These are phyloP conservation scores for Tetrapisispora namnaoensis DNA, from an alignment of 805 yeast species.

Conservation along the genomic window DNA sequence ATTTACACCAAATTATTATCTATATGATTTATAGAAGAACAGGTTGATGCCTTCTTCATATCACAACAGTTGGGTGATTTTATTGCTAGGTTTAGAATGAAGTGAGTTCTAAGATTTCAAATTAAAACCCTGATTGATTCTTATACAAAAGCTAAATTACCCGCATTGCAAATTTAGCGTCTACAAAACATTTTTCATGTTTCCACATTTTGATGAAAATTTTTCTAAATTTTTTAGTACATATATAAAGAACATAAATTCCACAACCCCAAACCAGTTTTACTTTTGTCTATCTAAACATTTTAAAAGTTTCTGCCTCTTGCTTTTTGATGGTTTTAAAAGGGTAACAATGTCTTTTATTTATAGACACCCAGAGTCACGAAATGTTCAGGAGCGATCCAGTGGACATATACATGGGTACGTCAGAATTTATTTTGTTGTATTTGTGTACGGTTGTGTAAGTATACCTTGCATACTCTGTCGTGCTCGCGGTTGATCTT, in stretches of 20 bases:
- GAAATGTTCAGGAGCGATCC: conserved; percentile 28
- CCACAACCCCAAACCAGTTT: neutral
- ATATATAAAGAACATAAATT: neutral
- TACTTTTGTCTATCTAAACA: neutral
- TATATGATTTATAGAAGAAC: too few relatives aligned
- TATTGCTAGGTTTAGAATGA: too few relatives aligned
- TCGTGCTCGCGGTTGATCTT: conserved; percentile 94
- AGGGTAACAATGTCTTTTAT: conserved; percentile 35
- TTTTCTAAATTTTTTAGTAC: neutral
- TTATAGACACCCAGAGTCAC: conserved; percentile 71
- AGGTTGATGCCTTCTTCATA: too few relatives aligned
- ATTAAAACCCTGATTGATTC: neutral
- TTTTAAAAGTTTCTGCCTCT: neutral
- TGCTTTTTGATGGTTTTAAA: conserved; percentile 4
- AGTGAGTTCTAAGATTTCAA: neutral
- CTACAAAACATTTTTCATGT: neutral
- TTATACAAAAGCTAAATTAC: neutral
- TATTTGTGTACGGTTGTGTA: conserved; percentile 4
- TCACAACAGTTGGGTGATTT: too few relatives aligned
- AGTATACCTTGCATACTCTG: conserved; percentile 17
- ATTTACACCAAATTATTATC: too few relatives aligned
- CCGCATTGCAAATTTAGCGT: neutral
- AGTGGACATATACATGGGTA: conserved; percentile 24
- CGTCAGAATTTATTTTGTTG: neutral
- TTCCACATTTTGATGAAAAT: neutral